A percentile compares a stretch with the other conserved stretches of the same genome.
Conservation (phyloP, 345 rosid species). For the Rhizophora mangle region DNA sequence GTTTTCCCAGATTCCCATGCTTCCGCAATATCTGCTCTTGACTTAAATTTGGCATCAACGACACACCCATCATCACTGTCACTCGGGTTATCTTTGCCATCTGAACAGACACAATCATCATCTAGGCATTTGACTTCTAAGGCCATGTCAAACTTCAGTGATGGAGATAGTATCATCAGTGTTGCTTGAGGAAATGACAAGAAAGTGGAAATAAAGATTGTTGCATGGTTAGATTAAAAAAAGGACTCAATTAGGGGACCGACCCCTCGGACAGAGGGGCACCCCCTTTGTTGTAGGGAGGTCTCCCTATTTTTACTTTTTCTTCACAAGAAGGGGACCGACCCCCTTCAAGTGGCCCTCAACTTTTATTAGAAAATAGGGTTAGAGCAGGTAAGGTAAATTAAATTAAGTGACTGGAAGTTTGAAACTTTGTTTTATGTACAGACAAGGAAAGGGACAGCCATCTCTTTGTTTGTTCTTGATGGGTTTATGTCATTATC, state of each 20-base stretch:
- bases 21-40: conserved; percentile 31
- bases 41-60: conserved; percentile 29
- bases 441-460: conserved; percentile 39
- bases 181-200: conserved; percentile 44
- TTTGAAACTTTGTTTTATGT: conserved; percentile 37
- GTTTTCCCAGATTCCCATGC: conserved; percentile 21
- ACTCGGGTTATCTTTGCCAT: conserved; percentile 51
- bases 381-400: conserved; percentile 24
- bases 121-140: conserved; percentile 44
- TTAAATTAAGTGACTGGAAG: conserved; percentile 25
- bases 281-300: no score
- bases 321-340: no score
- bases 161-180: conserved; percentile 61
- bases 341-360: no score
- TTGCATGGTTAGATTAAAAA: conserved; percentile 23
- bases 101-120: conserved; percentile 41
- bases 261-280: no score
- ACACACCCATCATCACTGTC: conserved; percentile 45
- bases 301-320: no score
- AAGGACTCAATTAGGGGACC: no score
- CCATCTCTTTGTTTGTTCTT: conserved; percentile 9
- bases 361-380: neutral
- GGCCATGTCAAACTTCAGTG: conserved; percentile 46
- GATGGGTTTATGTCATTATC: conserved; percentile 3
- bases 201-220: neutral